Conservation (phyloP, 2,329 filamentous ascomycete genomes). For the Talaromyces sp. region DNA sequence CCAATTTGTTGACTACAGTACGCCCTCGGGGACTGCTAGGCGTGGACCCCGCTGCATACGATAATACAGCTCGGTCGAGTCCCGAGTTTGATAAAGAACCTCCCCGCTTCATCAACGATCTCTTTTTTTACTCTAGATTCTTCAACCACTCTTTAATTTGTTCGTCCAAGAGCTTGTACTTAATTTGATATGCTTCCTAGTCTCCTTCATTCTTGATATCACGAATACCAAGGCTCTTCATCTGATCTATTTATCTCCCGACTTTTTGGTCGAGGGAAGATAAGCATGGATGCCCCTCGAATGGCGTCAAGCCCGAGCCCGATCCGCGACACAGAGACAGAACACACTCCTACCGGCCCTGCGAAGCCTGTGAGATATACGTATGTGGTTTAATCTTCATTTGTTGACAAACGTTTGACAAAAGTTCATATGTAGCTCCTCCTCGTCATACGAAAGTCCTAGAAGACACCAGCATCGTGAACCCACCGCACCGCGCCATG, state of each 20-base stretch:
- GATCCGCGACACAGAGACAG: constrained; percentile 15
- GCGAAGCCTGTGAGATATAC: constrained; percentile 26
- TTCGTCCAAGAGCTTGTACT: neutral
- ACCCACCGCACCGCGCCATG: constrained; percentile 57
- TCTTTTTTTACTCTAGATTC: neutral
- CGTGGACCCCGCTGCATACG: constrained; percentile 8
- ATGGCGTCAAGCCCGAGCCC: constrained; percentile 17
- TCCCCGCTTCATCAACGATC: constrained; percentile 5
- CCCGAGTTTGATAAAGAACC: neutral
- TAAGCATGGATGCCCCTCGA: constrained; percentile 20
- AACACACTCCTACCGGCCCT: constrained; percentile 19
- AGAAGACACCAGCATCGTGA: constrained; percentile 62
- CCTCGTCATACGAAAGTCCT: constrained; percentile 59
- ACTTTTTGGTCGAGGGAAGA: constrained; percentile 19
- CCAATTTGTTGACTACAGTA: neutral
- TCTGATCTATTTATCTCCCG: constrained; percentile 5
- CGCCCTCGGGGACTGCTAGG: neutral
- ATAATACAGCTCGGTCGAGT: neutral
- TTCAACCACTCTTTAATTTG: neutral
- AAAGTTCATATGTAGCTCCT: constrained; percentile 44
- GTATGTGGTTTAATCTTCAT: constrained; percentile 21
- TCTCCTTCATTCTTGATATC: neutral
- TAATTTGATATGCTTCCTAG: neutral
- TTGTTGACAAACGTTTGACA: neutral
- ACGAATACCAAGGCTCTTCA: neutral